Percentiles rank a stretch among this genome's conserved stretches.
Conservation (phyloP, 495 filamentous ascomycete species). For the Annulohypoxylon moriforme region DNA sequence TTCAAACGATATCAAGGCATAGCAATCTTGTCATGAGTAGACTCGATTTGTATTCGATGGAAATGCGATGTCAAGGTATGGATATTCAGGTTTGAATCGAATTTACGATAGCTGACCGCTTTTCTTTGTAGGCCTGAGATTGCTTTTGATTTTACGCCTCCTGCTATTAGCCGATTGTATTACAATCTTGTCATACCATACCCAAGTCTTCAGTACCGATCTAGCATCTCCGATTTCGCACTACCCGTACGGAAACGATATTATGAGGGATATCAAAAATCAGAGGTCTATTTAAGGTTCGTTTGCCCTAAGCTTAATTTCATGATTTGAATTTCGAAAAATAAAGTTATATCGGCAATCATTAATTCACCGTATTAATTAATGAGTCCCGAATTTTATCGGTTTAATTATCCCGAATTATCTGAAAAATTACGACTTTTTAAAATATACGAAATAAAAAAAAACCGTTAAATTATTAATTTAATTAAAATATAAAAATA, state of each 20-base stretch:
- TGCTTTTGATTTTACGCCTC: neutral
- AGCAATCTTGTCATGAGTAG: neutral
- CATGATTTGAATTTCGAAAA: neutral
- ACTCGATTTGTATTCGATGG: neutral
- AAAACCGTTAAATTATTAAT: no score
- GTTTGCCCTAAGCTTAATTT: neutral
- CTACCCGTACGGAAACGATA: neutral
- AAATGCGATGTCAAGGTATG: neutral
- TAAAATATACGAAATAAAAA: no score
- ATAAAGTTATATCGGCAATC: neutral
- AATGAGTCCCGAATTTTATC: neutral
- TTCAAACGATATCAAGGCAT: neutral
- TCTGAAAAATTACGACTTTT: neutral
- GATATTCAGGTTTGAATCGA: neutral
- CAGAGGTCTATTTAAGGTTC: neutral
- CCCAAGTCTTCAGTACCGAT: neutral
- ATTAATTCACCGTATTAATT: neutral
- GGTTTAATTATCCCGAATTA: conserved; percentile 1
- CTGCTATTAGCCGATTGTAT: neutral
- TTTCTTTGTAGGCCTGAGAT: neutral
- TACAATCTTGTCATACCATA: neutral
- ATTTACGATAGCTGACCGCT: conserved; percentile 3
- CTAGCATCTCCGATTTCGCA: no score
- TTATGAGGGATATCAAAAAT: neutral
- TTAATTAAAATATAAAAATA: no score